These are phyloP conservation scores for Wickerhamomyces ciferrii DNA, from an alignment of 805 yeast genomes.

Conservation along the genomic window DNA sequence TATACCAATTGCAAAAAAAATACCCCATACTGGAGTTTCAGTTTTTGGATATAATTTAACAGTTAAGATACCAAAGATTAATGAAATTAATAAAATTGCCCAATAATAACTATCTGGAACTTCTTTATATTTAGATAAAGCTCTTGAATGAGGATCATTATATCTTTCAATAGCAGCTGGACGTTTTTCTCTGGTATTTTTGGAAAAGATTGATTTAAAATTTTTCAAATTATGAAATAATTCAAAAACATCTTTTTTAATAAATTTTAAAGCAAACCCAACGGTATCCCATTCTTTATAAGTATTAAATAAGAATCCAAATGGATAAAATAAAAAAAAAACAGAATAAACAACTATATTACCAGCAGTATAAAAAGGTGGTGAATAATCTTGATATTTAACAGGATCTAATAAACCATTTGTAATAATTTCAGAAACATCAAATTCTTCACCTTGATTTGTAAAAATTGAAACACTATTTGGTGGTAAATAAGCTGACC, in stretches of 20 bases:
- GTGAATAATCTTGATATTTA: constrained; percentile 50
- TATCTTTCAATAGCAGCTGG: constrained; percentile 19
- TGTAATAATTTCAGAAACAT: constrained; percentile 41
- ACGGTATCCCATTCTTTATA: constrained; percentile 38
- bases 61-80: constrained; percentile 36
- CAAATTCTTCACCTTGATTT: constrained; percentile 43
- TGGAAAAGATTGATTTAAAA: neutral
- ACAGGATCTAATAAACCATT: constrained; percentile 38
- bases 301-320: constrained; percentile 41
- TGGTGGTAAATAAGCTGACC: constrained; percentile 33
- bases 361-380: constrained; percentile 64
- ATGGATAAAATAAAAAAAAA: constrained; percentile 39
- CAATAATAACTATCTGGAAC: constrained; percentile 51
- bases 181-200: neutral
- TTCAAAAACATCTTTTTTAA: constrained; percentile 25
- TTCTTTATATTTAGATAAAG: constrained; percentile 49
- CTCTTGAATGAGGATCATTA: constrained; percentile 49
- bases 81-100: constrained; percentile 37
- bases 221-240: constrained; percentile 7
- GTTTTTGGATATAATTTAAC: constrained; percentile 35
- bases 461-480: constrained; percentile 48
- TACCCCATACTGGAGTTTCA: constrained; percentile 52
- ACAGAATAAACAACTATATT: constrained; percentile 55
- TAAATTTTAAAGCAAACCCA: constrained; percentile 30
- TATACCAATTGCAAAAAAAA: constrained; percentile 43